phyloP scores from a whole-genome alignment of 1,139 yeast species.

The Yamadazyma spencermartinsiae region DNA sequence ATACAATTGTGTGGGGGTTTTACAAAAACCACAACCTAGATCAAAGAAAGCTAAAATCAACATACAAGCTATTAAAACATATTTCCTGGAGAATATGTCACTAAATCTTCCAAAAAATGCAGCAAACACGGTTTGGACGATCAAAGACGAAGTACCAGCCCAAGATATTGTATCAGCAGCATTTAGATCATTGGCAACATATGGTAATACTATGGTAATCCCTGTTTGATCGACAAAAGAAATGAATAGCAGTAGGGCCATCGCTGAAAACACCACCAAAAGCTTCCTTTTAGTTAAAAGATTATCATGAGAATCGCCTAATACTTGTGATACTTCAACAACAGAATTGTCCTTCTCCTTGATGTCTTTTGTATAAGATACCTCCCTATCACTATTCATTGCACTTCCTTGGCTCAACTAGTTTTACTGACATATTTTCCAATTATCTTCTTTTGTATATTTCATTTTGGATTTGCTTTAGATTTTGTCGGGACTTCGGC shows the following conservation, averaged over 20 bases:
- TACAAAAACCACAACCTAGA: slow-evolving; percentile 43
- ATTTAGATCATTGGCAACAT: slow-evolving; percentile 35
- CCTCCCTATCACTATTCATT: no score
- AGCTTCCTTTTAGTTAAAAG: slow-evolving; percentile 32
- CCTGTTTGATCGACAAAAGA: slow-evolving; percentile 48
- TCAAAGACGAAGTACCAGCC: slow-evolving; percentile 52
- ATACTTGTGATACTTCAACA: no score
- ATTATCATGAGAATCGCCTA: slow-evolving; percentile 42
- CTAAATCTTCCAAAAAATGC: slow-evolving; percentile 44
- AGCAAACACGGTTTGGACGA: slow-evolving; percentile 48
- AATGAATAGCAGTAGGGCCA: slow-evolving; percentile 26
- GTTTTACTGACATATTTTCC: no score
- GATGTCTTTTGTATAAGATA: no score
- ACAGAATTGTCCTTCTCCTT: no score
- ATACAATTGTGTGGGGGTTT: slow-evolving; percentile 38
- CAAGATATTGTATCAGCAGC: slow-evolving; percentile 45
- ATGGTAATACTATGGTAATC: slow-evolving; percentile 39
- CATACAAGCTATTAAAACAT: slow-evolving; percentile 33
- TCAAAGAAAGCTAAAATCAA: slow-evolving; percentile 35
- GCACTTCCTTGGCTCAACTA: no score
- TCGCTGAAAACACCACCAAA: slow-evolving; percentile 27
- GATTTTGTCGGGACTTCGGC: no score
- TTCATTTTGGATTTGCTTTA: no score
- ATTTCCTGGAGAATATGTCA: slow-evolving; percentile 46
- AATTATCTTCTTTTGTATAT: no score